Base-by-base conservation (phyloP, 1,284 basidiomycete genomes). In the Tilletiopsis washingtonensis region DNA sequence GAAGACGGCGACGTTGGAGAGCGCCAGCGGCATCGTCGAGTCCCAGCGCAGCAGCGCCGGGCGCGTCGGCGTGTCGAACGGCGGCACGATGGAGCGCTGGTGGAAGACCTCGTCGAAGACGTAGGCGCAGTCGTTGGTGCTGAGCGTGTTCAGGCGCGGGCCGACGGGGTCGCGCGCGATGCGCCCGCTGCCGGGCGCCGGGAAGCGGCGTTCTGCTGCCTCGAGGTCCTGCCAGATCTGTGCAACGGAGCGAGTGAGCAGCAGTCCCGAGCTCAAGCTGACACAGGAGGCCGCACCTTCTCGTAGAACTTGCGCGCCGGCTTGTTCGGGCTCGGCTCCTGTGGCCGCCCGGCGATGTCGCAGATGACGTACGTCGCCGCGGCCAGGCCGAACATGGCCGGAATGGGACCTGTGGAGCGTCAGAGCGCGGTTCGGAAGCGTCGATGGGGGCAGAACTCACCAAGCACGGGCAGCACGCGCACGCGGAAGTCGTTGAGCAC, bases 401-500 rank as follows among this genome's bases (percentile, higher is more conserved):
- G 70, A 4, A 73, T 45, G 1, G 70, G 67, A 1, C 57, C 56
- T 23, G 45, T n/a, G n/a, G n/a, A n/a, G n/a, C n/a, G n/a, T n/a
- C n/a, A n/a, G n/a, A n/a, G n/a, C n/a, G n/a, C n/a, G n/a, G n/a
- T n/a, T n/a, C n/a, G n/a, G n/a, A n/a, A n/a, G n/a, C n/a, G n/a
- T n/a, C n/a, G n/a, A n/a, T n/a, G n/a, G n/a, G 1, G 7, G 4
- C n/a, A n/a, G n/a, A n/a, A 37, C 34, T 46, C 45, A 80, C 86
- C 87, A 5, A 91, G 78, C 5, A 91, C 89, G 25, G 89, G 89
- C 5, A 93, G 73, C 56, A 91, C 89, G 40, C 90, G 80, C 4
- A 93, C 89, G 29, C 94, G 79, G 76, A 97, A 98, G 71, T 96
- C 89, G 67, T 93, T 87, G 53, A 97, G 86, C 4, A 86, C 85